Evolutionary conservation across 768 basidiomycete genomes (phyloP).

Genomic region (Boletus bicolor): DNA sequence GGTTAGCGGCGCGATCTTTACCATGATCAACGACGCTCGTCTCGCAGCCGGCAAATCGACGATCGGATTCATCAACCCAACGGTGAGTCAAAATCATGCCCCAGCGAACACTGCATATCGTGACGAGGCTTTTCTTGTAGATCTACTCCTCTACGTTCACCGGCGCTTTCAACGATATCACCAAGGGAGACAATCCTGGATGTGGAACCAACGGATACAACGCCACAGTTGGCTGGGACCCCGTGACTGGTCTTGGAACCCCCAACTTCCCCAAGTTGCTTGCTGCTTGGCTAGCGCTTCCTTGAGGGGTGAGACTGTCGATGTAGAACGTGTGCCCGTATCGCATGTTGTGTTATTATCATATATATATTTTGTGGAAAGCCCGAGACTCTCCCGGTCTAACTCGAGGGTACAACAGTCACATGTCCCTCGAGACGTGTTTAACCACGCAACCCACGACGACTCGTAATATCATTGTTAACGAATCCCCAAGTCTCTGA

Average conservation of each 20-base stretch:
- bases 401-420: neutral
- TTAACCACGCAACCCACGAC: neutral
- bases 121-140: neutral
- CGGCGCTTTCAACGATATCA: conserved; percentile 21
- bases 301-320: conserved; percentile 20
- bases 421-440: neutral
- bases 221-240: conserved; percentile 27
- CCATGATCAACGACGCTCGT: conserved; percentile 38
- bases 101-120: neutral
- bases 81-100: conserved; percentile 34
- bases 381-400: neutral
- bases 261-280: conserved; percentile 50
- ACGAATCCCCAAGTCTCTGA: neutral
- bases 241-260: conserved; percentile 37
- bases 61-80: conserved; percentile 45
- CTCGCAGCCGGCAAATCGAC: conserved; percentile 30
- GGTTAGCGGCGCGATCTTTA: conserved; percentile 31
- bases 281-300: conserved; percentile 39
- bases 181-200: conserved; percentile 22
- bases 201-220: conserved; percentile 29
- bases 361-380: neutral
- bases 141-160: conserved; percentile 19
- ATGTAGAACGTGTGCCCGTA: neutral
- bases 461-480: neutral
- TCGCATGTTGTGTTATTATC: neutral